Base-by-base conservation (phyloP, 2,329 filamentous ascomycete genomes). In the Ophiostoma sp. region DNA sequence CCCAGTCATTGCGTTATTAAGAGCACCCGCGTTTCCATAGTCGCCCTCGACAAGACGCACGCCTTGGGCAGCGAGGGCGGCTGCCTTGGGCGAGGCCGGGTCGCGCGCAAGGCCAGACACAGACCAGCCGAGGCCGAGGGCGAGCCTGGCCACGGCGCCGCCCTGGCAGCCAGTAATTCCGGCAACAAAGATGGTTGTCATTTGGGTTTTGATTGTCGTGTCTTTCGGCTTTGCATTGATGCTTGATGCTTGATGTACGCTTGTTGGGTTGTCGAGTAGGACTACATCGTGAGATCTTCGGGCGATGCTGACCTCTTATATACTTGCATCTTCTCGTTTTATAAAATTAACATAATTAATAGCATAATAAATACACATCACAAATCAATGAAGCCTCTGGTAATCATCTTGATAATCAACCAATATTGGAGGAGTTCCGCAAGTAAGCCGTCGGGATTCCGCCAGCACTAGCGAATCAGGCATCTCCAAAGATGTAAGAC, bases 131-230 rank as follows among this genome's bases (percentile, higher is more conserved):
- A 4, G 3, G n/a, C n/a, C 4, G 15, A 82, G 79, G 52, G 69
- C 60, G 23, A 77, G 74, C 39, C 76, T 75, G 68, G 78, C 76
- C 35, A 82, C 71, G 11, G 79, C 76, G 4, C 76, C 76, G 66
- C 81, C 81, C 31, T 72, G 69, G 44, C 69, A 69, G n/a, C 70
- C 68, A 3, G 70, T 67, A 44, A 69, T n/a, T 23, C 68, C 70
- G 17, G 64, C 39, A 17, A 69, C 41, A 48, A 68, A 71, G 27
- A 69, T 69, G 7, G 64, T 27, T 17, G 65, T 64, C 62, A 70
- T 68, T 23, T 10, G 48, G 36, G 15, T 54, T 27, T 27, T 57
- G 8, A 5, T 57, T 57, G 52, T 57, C 10, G 52, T 11, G 17
- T 8, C 3, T 48, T 20, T 48, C 36, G 3, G 15, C 20, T 8